Evolutionary conservation across 257 asterid genomes (phyloP), one percentile per base, ranked within the genome.

Genomic region (Eustoma russellianum): DNA sequence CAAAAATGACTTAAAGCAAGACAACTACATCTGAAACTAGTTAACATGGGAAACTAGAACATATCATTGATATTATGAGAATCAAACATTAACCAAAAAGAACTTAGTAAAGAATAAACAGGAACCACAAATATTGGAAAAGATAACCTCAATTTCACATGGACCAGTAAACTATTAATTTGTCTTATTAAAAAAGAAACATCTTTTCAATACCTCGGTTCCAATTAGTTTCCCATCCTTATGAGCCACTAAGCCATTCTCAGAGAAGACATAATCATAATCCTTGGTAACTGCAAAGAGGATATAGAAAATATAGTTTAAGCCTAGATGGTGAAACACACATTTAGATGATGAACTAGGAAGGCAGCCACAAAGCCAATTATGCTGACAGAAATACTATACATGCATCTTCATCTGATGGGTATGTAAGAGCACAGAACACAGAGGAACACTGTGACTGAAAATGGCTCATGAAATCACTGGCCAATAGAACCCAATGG

Each of bases 191-290:
- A 48, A 45, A 5, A 34, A 13, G 45, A 44, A 19, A 28, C 19
- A 41, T 48, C 28, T 63, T 41, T 9, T 8, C 5, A 33, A 54
- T 74, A 91, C 98, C 97, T 84, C 86, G 12, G 71, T 80, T 52
- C 95, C 97, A 63, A 88, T 73, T 57, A 92, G 67, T 48, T 74
- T 65, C 47, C 94, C 98, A 56, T 67, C 82, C 70, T 77, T 74
- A 70, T 91, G 75, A 52, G 98, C 98, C 63, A 91, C 95, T 13
- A 91, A 95, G 46, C 97, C 97, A 65, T 91, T 91, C 82, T 91
- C 98, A 41, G 95, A 78, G 66, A 91, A 91, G 55, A 77, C 86
- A 45, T 75, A 91, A 64, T 91, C 97, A 17, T 84, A 91, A 68
- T 87, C 95, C 64, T 73, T 57, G 33, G 56, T 70, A 70, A 85